Percentiles rank a stretch among this genome's conserved stretches.
phyloP scores from a whole-genome alignment of 225 moss, liverwort and hornwort genomes.

The Pseudoscleropodium purum region DNA sequence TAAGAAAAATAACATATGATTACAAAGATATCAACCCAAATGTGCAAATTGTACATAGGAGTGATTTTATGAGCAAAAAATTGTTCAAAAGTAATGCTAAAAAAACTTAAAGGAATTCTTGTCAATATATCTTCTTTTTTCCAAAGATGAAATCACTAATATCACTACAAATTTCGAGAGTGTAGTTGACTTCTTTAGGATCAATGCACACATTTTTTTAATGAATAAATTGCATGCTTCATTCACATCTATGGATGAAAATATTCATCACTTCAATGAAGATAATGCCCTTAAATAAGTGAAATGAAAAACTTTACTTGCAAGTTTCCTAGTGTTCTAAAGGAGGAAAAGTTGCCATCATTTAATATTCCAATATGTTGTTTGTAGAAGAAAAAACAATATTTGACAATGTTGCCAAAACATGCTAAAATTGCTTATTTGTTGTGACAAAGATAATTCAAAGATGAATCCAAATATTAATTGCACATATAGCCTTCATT shows the following conservation, averaged over 20 bases:
- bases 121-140: rapidly evolving
- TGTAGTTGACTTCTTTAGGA: rapidly evolving
- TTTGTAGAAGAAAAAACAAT: neutral
- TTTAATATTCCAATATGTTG: neutral
- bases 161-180: neutral
- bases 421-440: neutral
- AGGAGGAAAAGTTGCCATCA: neutral
- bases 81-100: neutral
- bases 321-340: rapidly evolving
- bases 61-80: neutral
- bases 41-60: no score
- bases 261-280: neutral
- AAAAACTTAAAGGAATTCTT: rapidly evolving
- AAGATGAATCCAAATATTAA: neutral
- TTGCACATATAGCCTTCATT: neutral
- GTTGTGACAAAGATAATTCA: neutral
- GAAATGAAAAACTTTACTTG: neutral
- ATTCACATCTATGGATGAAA: neutral
- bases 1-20: rapidly evolving
- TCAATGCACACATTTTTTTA: neutral
- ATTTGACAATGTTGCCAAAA: neutral
- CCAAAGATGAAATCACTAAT: neutral
- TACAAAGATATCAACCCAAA: neutral
- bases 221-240: neutral
- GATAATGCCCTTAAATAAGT: neutral